Base-by-base conservation (phyloP, 2,329 filamentous ascomycete genomes). In the Colletotrichum scovillei region DNA sequence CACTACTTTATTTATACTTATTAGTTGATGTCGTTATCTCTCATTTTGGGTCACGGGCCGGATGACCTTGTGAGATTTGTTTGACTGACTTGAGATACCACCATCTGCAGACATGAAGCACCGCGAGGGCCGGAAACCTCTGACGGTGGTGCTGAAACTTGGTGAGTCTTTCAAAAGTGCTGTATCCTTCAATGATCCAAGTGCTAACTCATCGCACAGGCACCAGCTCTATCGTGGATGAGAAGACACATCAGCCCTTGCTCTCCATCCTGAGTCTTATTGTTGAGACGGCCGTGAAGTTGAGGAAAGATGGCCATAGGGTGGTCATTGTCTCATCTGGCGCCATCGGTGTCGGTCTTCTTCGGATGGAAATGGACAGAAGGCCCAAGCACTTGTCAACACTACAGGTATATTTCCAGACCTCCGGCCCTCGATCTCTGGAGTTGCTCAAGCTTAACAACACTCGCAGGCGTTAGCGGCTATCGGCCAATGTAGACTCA, bases 161-260 rank as follows among this genome's bases (percentile, higher is more conserved):
- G 94, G 94, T 97, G 88, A 82, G 88, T 82, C 30, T 35, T 74
- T 16, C 64, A 56, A 49, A 19, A 4, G 6, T 26, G 19, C 26
- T n/a, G 46, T 9, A 8, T 19, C 32, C 55, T 28, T 22, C 24
- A 14, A 30, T 46, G 42, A 28, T 58, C 32, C 22, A 8, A 19
- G 59, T 22, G 59, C 59, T 66, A 69, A 74, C n/a, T 56, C 24
- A 3, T 28, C 3, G 1, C 14, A 74, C 77, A 99, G 97, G 97
- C 78, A 98, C 97, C 59, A 98, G 95, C 83, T 98, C 97, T n/a
- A 98, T 99, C 77, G 95, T 99, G 76, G 95, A 98, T 84, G 97
- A 99, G 82, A 93, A 92, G 81, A 97, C 94, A 26, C 97, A 98
- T 84, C 94, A 98, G 80, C 97, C 97, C 4, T 90, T 98, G 46